These are phyloP conservation scores for Crithidia sp. DNA, from an alignment of 208 protist genomes.

Conservation along the genomic window DNA sequence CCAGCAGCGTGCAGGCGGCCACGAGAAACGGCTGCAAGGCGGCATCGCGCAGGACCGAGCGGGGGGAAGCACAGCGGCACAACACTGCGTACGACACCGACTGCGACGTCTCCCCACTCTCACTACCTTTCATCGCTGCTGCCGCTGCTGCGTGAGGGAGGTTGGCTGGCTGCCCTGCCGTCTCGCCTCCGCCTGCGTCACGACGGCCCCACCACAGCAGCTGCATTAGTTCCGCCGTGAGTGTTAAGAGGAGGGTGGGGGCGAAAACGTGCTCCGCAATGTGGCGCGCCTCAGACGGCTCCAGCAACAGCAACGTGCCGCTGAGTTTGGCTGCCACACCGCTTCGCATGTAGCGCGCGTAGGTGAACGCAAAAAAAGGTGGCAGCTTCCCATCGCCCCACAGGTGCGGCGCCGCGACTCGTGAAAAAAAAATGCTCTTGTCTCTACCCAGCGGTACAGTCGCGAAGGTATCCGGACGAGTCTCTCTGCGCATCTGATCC, in stretches of 20 bases:
- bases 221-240: conserved; percentile 13
- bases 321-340: no score
- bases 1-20: conserved; percentile 18
- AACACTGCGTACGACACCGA: conserved; percentile 16
- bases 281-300: neutral
- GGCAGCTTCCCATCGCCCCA: no score
- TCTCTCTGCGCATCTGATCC: no score
- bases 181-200: neutral
- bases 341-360: conserved; percentile 7
- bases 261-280: neutral
- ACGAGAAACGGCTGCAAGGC: conserved; percentile 18
- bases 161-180: neutral
- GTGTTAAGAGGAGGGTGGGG: neutral
- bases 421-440: no score
- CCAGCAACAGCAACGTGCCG: conserved; percentile 1
- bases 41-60: conserved; percentile 14
- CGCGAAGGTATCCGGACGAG: no score
- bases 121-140: neutral
- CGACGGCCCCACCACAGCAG: neutral
- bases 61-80: conserved; percentile 8
- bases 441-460: no score
- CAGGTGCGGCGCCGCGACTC: no score
- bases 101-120: neutral
- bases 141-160: no score
- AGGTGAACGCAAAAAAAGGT: neutral